Base-by-base conservation (phyloP, 106 monocot species). In the Gastrodia elata region DNA sequence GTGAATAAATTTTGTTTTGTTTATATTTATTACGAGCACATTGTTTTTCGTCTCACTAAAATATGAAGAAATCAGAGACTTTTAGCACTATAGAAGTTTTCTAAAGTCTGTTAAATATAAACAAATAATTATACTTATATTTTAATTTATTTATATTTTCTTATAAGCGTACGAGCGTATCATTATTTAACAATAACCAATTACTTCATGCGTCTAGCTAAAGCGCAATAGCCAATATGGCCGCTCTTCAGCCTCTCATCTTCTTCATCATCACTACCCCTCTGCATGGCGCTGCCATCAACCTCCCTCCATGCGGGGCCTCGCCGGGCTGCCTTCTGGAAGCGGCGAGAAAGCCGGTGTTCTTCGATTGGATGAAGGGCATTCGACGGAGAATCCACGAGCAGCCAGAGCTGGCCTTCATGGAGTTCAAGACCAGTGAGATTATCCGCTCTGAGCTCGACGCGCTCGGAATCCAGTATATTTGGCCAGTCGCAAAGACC, bases 391-490 rank as follows among this genome's bases (percentile, higher is more conserved):
- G 44, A 65, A 80, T 93, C 75, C 93, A 93, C 85, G 76, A 85
- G 85, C 59, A 80, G 52, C 93, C 93, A 38, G 93, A 93, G 81
- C 78, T 93, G 64, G 87, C 73, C 26, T 93, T 81, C 74, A 42
- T 87, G 75, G 93, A 93, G 83, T 61, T 55, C 77, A 44, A 77
- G 37, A 93, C 93, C 22, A 89, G 93, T 52, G 75, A 76, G 52
- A 71, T 93, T 4, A 74, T 93, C 5, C 75, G 93, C 24, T 68
- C 68, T 13, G 79, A 89, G 83, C 81, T 93, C 5, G 89, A 89
- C 43, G 49, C n/a, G 22, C 68, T 96, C 3, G 92, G 88, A 2
- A 59, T 96, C 26, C 28, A 64, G 40, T 96, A 92, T 69, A n/a
- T 56, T 20, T 90, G 79, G 80, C 96, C 96, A 11, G 42, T 92